Evolutionary conservation across 768 basidiomycete species (phyloP).

Genomic region (Pluteus cervinus): DNA sequence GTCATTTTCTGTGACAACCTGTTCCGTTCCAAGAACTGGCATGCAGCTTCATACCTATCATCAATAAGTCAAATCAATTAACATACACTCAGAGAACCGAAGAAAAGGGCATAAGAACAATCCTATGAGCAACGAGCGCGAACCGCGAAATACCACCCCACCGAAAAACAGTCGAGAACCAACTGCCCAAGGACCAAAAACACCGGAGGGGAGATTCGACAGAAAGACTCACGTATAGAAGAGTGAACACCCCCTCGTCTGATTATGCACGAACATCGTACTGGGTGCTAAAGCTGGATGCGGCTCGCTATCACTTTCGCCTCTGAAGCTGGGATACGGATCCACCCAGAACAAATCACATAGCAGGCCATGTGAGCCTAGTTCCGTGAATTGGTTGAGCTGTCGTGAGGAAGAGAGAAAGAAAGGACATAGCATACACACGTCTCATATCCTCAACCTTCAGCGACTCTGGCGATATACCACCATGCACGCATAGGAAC

Average conservation of each 20-base stretch:
- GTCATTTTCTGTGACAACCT: conserved; percentile 85
- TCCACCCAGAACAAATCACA: conserved; percentile 97
- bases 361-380: conserved; percentile 83
- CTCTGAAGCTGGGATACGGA: conserved; percentile 82
- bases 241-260: conserved; percentile 83
- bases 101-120: too few relatives aligned
- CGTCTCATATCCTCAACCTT: conserved; percentile 67
- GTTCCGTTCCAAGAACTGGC: conserved; percentile 89
- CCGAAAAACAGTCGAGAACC: too few relatives aligned
- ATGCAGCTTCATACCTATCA: conserved; percentile 77
- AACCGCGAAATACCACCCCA: too few relatives aligned
- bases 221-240: conserved; percentile 71
- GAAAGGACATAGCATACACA: conserved; percentile 33
- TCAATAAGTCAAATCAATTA: neutral
- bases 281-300: conserved; percentile 49
- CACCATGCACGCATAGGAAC: conserved; percentile 97
- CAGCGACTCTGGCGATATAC: conserved; percentile 81
- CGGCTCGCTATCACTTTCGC: conserved; percentile 54
- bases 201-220: neutral
- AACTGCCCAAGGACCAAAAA: neutral
- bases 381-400: conserved; percentile 92
- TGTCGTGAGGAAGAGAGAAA: conserved; percentile 22
- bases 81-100: neutral
- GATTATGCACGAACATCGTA: conserved; percentile 68
- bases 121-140: too few relatives aligned